Base-by-base conservation (phyloP, 2,329 filamentous ascomycete genomes). In the Waltergamsia citrina region DNA sequence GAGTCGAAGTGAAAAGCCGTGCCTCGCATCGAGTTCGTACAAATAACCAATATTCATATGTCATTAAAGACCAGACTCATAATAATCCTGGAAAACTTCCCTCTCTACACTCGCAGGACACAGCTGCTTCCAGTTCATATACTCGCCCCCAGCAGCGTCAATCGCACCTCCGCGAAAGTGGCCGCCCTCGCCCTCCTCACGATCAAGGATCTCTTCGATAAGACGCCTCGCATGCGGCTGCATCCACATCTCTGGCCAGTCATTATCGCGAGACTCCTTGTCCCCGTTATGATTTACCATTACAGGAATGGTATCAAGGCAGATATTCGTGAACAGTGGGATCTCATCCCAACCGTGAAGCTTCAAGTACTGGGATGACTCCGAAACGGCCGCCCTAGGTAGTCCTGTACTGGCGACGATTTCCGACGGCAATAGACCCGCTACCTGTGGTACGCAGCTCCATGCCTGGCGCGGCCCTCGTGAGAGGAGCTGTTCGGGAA, bases 201-300 rank as follows among this genome's bases (percentile, higher is more conserved):
- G 34, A 3, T 20, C 18, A 19, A 51, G 36, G 32, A 41, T 34
- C n/a, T 36, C 32, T 14, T 49, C 38, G 9, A 52, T 32, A 16
- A 52, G 35, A 6, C 16, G 19, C 8, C 43, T 38, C 8, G 40
- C 34, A 5, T 35, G 32, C 0, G 42, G 42, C 20, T 45, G 39
- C 47, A 47, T 49, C 48, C 49, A 52, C 17, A 43, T 41, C 34
- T 42, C 30, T 11, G 38, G 16, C 49, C 50, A 52, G 33, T 50
- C 44, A 12, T 12, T 28, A 22, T 46, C 40, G n/a, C 45, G 36
- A 24, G 40, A 33, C 5, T 15, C 18, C 36, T 48, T 47, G 29
- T 46, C 37, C 21, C 41, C 43, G 39, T 49, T 51, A 39, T 53
- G 51, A 16, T 51, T 49, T 3, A 52, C 44, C 36, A 52, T 48